Evolutionary conservation across 1,284 basidiomycete species (phyloP), one percentile per base, ranked within the genome.

Genomic region (Polyporus tsugae): DNA sequence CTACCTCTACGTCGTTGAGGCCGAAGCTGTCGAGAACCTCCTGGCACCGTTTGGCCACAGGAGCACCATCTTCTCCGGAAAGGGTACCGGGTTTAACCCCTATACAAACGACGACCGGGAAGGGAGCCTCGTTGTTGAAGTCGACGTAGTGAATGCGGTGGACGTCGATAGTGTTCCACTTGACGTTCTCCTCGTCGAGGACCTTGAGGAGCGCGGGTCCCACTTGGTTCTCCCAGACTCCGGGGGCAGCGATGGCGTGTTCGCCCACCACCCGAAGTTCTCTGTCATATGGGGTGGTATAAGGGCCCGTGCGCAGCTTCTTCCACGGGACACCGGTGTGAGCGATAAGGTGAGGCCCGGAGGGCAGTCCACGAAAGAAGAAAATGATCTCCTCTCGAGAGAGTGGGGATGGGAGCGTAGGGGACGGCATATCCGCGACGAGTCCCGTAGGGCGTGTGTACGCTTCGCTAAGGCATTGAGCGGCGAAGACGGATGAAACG

Each of bases 171-270:
- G 46, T 52, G 22, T 52, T 52, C 46, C 46, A 52, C 22, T 25
- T 22, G 46, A 52, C 11, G 46, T 52, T 52, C n/a, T 11, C 22
- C 11, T 52, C 22, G 11, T 25, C 22, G 22, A 52, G 22, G 46
- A 52, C 11, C 46, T 13, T 6, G 46, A 52, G 46, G 22, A 52
- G 10, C 4, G 46, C 46, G 4, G 46, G 46, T 1, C 22, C 46
- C 9, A 49, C 46, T 22, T 49, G 7, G 17, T 52, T 52, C 46
- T 52, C 46, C 46, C 46, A 52, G 46, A 52, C 46, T 52, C 46
- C 46, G 22, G 46, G 46, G 46, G 22, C 46, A 11, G 46, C 46
- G 46, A 52, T 52, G 46, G 46, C 10, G 46, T 52, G 46, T 52
- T 52, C 22, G 9, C 46, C 46, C 10, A 52, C 46, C 9, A 25